Conservation (phyloP, 805 yeast species). For the Isabelozyma heimii region DNA sequence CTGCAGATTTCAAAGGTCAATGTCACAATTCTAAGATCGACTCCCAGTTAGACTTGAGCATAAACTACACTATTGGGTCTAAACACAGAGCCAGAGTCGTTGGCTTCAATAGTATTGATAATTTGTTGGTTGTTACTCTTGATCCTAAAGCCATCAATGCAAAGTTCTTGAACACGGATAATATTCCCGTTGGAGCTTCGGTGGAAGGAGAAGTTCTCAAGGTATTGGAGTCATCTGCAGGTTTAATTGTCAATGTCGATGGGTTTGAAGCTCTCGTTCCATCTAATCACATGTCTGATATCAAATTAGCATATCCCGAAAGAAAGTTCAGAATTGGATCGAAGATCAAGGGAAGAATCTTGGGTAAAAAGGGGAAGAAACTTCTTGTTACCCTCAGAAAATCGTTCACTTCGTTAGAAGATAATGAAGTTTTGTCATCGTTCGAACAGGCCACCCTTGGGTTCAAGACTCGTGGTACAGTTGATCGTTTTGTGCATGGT, state of each 20-base stretch:
- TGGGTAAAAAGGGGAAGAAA: conserved; percentile 48
- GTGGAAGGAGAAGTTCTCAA: conserved; percentile 51
- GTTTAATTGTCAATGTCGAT: conserved; percentile 64
- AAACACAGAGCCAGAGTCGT: conserved; percentile 74
- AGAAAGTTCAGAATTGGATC: conserved; percentile 85
- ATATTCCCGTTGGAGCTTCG: conserved; percentile 73
- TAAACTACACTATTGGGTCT: conserved; percentile 60
- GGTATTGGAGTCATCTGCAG: conserved; percentile 55
- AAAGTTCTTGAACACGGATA: conserved; percentile 64
- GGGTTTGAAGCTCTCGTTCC: conserved; percentile 75
- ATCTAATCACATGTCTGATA: conserved; percentile 75
- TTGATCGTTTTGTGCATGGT: conserved; percentile 63
- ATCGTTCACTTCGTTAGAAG: conserved; percentile 68
- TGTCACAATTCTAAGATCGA: conserved; percentile 75
- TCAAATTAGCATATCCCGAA: conserved; percentile 83
- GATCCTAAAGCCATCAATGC: conserved; percentile 63
- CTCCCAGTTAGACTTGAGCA: conserved; percentile 41
- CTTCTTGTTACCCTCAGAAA: conserved; percentile 76
- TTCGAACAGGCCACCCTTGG: conserved; percentile 42
- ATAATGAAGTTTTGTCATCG: conserved; percentile 46
- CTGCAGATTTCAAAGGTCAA: conserved; percentile 57
- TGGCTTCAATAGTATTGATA: conserved; percentile 67
- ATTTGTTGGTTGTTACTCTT: conserved; percentile 62
- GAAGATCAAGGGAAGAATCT: conserved; percentile 72
- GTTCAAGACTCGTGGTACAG: conserved; percentile 65